phyloP scores from a whole-genome alignment of 305 asterid species.

The Striga hermonthica region DNA sequence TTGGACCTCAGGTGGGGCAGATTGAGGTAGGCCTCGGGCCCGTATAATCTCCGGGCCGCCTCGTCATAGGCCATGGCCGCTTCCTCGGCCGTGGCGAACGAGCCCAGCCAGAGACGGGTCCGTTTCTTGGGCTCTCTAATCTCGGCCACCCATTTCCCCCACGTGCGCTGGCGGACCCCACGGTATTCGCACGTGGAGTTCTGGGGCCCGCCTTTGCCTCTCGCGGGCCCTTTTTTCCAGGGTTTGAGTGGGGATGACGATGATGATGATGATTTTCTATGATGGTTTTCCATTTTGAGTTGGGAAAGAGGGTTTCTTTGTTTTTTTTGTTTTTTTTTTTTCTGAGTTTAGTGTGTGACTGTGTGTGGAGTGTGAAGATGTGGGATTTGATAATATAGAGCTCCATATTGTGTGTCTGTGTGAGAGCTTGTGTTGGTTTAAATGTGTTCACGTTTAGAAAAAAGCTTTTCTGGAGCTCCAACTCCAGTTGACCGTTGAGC shows the following conservation, averaged over 20 bases:
- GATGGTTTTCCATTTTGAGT: constrained; percentile 58
- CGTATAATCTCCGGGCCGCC: constrained; percentile 89
- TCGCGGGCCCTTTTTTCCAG: constrained; percentile 97
- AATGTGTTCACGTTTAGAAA: constrained; percentile 78
- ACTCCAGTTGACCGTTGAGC: constrained; percentile 78
- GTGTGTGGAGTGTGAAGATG: constrained; percentile 26
- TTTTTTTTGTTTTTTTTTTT: too few relatives aligned
- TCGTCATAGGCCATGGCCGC: constrained; percentile 99
- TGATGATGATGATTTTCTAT: constrained; percentile 41
- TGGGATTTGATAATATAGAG: constrained; percentile 43
- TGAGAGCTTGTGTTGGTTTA: constrained; percentile 51
- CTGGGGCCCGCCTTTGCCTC: constrained; percentile 98
- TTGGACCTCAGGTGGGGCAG: constrained; percentile 78
- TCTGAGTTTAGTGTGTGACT: not conserved
- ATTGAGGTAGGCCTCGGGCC: constrained; percentile 92
- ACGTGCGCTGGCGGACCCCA: constrained; percentile 90
- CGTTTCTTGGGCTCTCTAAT: constrained; percentile 91
- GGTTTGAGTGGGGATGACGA: constrained; percentile 67
- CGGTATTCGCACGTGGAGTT: constrained; percentile 86
- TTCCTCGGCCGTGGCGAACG: constrained; percentile 91
- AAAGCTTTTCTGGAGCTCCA: constrained; percentile 42
- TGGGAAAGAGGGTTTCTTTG: not conserved
- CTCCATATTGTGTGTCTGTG: constrained; percentile 15
- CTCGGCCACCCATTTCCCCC: constrained; percentile 99
- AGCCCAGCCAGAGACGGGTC: constrained; percentile 88